Percentiles rank a stretch among this genome's conserved stretches.
phyloP scores from a whole-genome alignment of 2,329 filamentous ascomycete species.

The Colletotrichum plurivorum region DNA sequence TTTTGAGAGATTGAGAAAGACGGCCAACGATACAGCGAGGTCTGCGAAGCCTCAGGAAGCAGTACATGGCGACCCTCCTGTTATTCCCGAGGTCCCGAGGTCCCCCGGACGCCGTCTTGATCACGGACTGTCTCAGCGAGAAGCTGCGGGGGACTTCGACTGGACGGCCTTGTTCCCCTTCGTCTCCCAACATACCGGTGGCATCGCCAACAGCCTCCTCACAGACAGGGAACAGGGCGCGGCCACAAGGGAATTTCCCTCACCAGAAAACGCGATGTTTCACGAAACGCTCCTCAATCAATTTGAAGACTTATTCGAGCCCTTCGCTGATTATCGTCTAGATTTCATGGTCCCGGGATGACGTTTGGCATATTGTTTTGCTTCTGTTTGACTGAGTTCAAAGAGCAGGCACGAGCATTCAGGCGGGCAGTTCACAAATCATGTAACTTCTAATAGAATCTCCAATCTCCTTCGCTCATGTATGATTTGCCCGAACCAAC shows the following conservation, averaged over 20 bases:
- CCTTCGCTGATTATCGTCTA: constrained; percentile 29
- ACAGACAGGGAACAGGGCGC: constrained; percentile 42
- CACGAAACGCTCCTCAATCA: constrained; percentile 44
- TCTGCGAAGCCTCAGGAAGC: not conserved
- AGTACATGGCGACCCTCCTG: no score
- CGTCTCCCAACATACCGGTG: constrained; percentile 48
- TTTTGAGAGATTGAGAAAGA: constrained; percentile 46
- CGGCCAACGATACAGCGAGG: not conserved
- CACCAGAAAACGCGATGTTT: constrained; percentile 42
- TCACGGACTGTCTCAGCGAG: constrained; percentile 10
- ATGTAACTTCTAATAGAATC: no score
- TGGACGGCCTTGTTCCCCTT: constrained; percentile 53
- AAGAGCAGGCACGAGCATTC: no score
- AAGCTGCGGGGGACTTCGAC: constrained; percentile 43
- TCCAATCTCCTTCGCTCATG: no score
- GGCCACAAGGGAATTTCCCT: constrained; percentile 41
- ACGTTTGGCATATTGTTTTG: not conserved
- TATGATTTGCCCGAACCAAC: no score
- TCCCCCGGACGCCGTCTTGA: not conserved
- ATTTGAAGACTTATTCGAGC: constrained; percentile 45
- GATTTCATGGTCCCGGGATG: constrained; percentile 35
- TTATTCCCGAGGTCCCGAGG: not conserved
- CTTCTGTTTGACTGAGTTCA: no score
- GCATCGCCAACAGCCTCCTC: constrained; percentile 46
- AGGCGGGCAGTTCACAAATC: no score